phyloP scores from a whole-genome alignment of 202 grass and related monocot genomes.

The Bolboschoenoplectus hybrid region DNA sequence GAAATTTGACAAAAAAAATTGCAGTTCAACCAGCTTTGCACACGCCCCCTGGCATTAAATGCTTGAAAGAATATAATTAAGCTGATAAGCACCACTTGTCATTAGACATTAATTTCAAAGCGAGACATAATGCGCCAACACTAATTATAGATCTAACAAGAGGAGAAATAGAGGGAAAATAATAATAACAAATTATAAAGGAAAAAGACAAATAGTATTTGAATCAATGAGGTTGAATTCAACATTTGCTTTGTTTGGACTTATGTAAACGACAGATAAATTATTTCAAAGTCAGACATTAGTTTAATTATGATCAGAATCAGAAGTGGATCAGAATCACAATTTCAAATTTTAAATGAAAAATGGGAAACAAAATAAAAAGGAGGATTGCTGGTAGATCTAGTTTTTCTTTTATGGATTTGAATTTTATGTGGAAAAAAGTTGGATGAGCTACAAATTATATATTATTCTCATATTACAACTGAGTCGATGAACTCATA shows the following conservation, averaged over 20 bases:
- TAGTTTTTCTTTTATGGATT: neutral
- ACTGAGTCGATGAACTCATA: neutral
- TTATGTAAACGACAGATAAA: conserved; percentile 7
- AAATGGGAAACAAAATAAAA: neutral
- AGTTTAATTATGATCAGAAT: conserved; percentile 3
- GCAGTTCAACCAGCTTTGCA: neutral
- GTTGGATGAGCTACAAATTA: neutral
- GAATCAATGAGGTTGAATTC: conserved; percentile 36
- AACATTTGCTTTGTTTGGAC: conserved; percentile 2
- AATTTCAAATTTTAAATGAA: neutral
- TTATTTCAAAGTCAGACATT: conserved; percentile 25
- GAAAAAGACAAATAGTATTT: conserved; percentile 38
- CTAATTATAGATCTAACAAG: conserved; percentile 1
- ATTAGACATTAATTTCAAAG: conserved; percentile 30
- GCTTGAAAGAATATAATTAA: conserved; percentile 30
- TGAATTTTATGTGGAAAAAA: neutral
- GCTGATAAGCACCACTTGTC: conserved; percentile 25
- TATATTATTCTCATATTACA: too few relatives aligned
- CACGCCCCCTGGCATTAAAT: conserved; percentile 15
- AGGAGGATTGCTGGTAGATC: neutral
- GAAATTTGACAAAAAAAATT: neutral
- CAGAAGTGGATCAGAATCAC: neutral
- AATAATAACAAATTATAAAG: neutral
- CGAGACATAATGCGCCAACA: conserved; percentile 19
- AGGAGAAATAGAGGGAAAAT: neutral